Percentiles rank a stretch among this genome's conserved stretches.
Evolutionary conservation across 306 rosid genomes (phyloP).

Genomic region (Castanea crenata): DNA sequence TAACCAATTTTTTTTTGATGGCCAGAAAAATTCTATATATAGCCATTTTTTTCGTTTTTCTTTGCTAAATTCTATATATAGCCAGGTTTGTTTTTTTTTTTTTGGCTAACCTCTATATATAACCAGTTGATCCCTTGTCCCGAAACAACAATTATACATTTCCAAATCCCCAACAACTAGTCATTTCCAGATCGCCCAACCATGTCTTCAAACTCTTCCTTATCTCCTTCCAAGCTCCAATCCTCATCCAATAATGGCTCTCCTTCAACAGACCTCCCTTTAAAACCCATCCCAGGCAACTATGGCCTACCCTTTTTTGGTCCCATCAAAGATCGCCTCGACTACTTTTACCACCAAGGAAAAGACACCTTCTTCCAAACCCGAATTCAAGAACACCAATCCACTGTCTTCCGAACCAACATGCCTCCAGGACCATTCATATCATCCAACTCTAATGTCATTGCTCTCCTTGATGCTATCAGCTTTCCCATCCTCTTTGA

Average conservation of each 20-base stretch:
- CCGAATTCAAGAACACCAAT: conserved; percentile 32
- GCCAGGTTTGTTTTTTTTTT: no score
- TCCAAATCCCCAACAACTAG: no score
- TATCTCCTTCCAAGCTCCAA: no score
- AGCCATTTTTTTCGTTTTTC: no score
- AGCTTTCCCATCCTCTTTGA: conserved; percentile 67
- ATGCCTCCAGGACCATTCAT: conserved; percentile 81
- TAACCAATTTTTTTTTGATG: no score
- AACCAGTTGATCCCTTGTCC: no score
- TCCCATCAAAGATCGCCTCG: conserved; percentile 46
- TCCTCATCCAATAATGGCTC: no score
- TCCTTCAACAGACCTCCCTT: conserved; percentile 25
- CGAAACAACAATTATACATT: no score
- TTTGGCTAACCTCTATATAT: no score
- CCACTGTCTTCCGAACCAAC: conserved; percentile 72
- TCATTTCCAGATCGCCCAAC: background rate
- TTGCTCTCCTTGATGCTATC: conserved; percentile 55
- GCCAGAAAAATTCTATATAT: no score
- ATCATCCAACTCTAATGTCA: conserved; percentile 46
- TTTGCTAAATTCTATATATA: no score
- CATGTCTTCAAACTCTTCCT: background rate
- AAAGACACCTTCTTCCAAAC: conserved; percentile 49
- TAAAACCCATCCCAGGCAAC: conserved; percentile 60
- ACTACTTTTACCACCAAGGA: conserved; percentile 73
- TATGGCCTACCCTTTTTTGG: conserved; percentile 62